Percentiles rank a stretch among this genome's conserved stretches.
phyloP scores from a whole-genome alignment of 2,329 filamentous ascomycete genomes.

The Aspergillus novofumigatus region DNA sequence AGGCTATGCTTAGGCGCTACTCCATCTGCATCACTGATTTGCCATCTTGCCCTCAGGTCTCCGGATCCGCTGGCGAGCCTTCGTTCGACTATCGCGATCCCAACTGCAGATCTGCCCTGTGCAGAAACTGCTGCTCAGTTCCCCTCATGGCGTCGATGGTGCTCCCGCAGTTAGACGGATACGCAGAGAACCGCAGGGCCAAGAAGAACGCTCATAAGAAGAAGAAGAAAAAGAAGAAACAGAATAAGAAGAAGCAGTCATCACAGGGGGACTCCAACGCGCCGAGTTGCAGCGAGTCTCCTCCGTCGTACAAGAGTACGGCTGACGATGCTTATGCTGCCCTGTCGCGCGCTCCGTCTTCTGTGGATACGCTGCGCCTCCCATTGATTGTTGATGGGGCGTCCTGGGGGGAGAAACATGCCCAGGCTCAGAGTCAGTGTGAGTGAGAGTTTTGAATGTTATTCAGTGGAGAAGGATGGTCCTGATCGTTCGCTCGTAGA shows the following conservation, averaged over 20 bases:
- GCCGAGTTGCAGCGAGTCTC: not conserved
- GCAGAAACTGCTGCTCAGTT: not conserved
- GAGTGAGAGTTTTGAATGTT: not conserved
- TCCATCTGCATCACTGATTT: constrained; percentile 17
- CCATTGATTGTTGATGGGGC: not conserved
- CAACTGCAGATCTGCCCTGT: not conserved
- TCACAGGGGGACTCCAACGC: not conserved
- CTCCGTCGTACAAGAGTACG: not conserved
- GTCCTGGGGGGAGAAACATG: not conserved
- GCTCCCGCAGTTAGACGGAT: constrained; percentile 8
- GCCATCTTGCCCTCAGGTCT: not conserved
- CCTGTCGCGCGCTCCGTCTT: not conserved
- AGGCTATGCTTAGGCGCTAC: constrained; percentile 11
- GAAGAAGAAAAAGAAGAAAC: constrained; percentile 8
- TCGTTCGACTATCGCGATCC: not conserved
- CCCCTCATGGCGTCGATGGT: constrained; percentile 1
- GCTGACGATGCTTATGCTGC: not conserved
- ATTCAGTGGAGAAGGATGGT: not conserved
- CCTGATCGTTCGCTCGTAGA: not conserved
- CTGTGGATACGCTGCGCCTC: not conserved
- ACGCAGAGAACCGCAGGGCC: constrained; percentile 1
- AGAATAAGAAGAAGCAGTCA: constrained; percentile 3
- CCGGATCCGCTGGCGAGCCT: constrained; percentile 5
- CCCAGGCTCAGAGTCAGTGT: not conserved
- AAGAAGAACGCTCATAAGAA: constrained; percentile 5